Evolutionary conservation across 108 stramenopile genomes (phyloP).

Genomic region (Skeletonema marinoi): DNA sequence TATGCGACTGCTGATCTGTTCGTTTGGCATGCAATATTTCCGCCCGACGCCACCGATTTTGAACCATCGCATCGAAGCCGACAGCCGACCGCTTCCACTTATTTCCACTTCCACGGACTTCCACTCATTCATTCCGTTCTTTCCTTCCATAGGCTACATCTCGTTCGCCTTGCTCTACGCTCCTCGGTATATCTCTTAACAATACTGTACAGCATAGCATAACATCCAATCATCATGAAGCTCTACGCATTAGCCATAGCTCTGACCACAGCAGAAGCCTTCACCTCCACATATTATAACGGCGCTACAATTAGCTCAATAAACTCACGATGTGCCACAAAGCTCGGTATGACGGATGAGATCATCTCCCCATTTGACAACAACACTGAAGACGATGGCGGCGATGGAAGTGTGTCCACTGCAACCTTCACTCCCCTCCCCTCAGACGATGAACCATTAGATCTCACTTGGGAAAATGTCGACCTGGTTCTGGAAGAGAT

Average conservation of each 20-base stretch:
- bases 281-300: background rate
- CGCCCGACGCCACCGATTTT: too few species aligned
- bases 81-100: too few species aligned
- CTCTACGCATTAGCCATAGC: background rate
- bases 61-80: too few species aligned
- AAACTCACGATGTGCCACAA: background rate
- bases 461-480: constrained; percentile 96
- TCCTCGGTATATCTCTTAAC: background rate
- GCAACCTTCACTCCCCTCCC: constrained; percentile 24
- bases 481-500: constrained; percentile 95
- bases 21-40: too few species aligned
- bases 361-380: constrained; percentile 57
- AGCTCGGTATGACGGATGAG: constrained; percentile 24
- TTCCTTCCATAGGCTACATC: too few species aligned
- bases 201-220: background rate
- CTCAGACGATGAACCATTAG: constrained; percentile 63
- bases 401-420: constrained; percentile 12
- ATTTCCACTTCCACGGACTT: too few species aligned
- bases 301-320: background rate
- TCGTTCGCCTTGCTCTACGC: background rate
- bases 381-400: background rate
- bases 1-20: too few species aligned
- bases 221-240: background rate
- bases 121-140: background rate
- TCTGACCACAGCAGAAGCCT: background rate